Base-by-base conservation (phyloP, 2,329 filamentous ascomycete genomes). In the Chrysoporthe austroafricana region DNA sequence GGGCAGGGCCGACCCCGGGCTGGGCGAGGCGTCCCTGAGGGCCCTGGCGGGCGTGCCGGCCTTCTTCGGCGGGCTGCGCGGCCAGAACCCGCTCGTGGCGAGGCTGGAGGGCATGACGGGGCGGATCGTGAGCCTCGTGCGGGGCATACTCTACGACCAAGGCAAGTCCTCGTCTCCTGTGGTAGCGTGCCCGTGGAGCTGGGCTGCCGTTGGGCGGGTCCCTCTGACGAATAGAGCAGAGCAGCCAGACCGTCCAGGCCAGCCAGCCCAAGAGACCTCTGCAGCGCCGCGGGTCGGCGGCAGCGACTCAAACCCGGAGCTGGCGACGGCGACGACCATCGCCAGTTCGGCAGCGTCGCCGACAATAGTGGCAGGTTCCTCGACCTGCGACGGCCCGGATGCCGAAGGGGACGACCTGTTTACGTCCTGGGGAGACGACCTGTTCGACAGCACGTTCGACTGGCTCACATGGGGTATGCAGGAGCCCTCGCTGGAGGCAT, bases 391-490 rank as follows among this genome's bases (percentile, higher is more conserved):
- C 14, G 4, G 9, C 5, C 14, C n/a, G 6, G 42, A 48, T 32
- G 1, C 34, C 9, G 21, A 3, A 8, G n/a, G n/a, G 2, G 58
- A 46, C 3, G 26, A n/a, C n/a, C 2, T 36, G 18, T 34, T 58
- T 44, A 8, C 52, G 32, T 26, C 26, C 26, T 64, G 48, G 48
- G 36, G 13, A 18, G 63, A 64, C 9, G 63, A 59, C 32, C 46
- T 46, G 36, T 46, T 58, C 18, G 50, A 64, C 8, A n/a, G 7
- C 16, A 58, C 63, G 11, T 64, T 58, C 26, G 63, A 64, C 21
- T 64, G 63, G 63, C 26, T 64, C 16, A 32, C 63, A 5, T 64
- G 63, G 63, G 16, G 36, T 46, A 46, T 43, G 14, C 48, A 64
- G 18, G 48, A 64, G n/a, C 16, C 39, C 9, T 43, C 62, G 13